Percentiles rank a stretch among this genome's conserved stretches.
Conservation (phyloP, 73 alveolate genomes). For the Tetrahymena malaccensis region DNA sequence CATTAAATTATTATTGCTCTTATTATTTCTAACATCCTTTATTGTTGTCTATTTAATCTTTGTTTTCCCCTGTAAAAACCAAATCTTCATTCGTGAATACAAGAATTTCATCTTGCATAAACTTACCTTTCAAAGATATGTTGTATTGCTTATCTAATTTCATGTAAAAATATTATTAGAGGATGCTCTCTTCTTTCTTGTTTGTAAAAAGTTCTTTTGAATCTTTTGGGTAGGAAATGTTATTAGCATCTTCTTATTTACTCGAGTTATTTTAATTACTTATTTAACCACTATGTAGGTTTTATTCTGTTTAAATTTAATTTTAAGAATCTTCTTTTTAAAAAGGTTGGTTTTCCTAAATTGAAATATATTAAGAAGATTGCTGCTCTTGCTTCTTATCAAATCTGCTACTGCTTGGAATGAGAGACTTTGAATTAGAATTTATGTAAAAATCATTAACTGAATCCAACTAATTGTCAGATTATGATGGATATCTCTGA, state of each 20-base stretch:
- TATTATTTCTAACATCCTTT: not conserved
- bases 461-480: not conserved
- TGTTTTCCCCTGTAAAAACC: not conserved
- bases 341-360: not conserved
- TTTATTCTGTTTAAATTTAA: not conserved
- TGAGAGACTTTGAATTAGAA: not conserved
- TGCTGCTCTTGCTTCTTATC: not conserved
- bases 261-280: not conserved
- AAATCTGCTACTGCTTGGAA: not conserved
- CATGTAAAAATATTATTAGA: not conserved
- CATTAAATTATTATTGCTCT: not conserved
- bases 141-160: not conserved
- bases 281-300: not conserved
- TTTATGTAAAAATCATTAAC: not conserved
- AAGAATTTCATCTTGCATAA: not conserved
- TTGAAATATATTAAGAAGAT: not conserved
- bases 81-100: not conserved
- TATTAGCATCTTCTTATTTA: not conserved
- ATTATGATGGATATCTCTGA: not conserved
- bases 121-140: not conserved
- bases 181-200: not conserved
- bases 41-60: not conserved
- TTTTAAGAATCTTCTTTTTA: not conserved
- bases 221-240: not conserved
- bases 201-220: not conserved